Evolutionary conservation across 768 basidiomycete genomes (phyloP).

Genomic region (Leccinum fibrillosum): DNA sequence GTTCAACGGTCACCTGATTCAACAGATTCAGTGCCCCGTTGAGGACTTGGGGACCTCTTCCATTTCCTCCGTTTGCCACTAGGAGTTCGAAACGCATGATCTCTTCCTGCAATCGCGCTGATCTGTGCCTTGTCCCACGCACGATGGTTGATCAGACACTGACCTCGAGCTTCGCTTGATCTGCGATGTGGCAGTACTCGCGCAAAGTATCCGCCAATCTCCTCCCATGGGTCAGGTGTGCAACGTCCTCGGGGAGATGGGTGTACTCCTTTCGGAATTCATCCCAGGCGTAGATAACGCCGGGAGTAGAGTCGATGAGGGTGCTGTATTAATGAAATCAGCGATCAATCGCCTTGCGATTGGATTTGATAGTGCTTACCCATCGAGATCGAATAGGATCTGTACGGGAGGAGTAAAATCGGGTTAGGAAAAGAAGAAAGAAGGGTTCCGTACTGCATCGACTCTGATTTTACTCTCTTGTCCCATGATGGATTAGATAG

Average conservation of each 20-base stretch:
- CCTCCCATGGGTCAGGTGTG: constrained; percentile 70
- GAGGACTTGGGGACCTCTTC: constrained; percentile 51
- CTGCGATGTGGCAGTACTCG: constrained; percentile 61
- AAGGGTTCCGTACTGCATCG: constrained; percentile 45
- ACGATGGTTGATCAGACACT: constrained; percentile 11
- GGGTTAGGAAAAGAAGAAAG: neutral
- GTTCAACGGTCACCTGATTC: constrained; percentile 38
- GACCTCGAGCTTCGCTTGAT: constrained; percentile 56
- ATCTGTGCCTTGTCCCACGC: neutral
- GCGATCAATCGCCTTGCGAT: neutral
- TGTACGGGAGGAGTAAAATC: constrained; percentile 24
- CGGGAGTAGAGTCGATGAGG: constrained; percentile 80
- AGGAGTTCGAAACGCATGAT: constrained; percentile 75
- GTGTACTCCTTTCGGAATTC: constrained; percentile 61
- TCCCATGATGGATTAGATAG: neutral
- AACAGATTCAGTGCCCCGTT: constrained; percentile 64
- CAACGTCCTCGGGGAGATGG: constrained; percentile 47
- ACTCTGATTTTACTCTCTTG: constrained; percentile 35
- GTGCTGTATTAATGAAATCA: constrained; percentile 43
- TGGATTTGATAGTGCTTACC: constrained; percentile 37
- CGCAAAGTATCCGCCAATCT: constrained; percentile 72
- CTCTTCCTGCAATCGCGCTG: constrained; percentile 45
- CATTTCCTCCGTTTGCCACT: constrained; percentile 51
- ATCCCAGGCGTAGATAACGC: constrained; percentile 76
- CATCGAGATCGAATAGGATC: constrained; percentile 72